A percentile compares a stretch with the other conserved stretches of the same genome.
Conservation (phyloP, 352 stramenopile genomes). For the Phytophthora niederhauseri region DNA sequence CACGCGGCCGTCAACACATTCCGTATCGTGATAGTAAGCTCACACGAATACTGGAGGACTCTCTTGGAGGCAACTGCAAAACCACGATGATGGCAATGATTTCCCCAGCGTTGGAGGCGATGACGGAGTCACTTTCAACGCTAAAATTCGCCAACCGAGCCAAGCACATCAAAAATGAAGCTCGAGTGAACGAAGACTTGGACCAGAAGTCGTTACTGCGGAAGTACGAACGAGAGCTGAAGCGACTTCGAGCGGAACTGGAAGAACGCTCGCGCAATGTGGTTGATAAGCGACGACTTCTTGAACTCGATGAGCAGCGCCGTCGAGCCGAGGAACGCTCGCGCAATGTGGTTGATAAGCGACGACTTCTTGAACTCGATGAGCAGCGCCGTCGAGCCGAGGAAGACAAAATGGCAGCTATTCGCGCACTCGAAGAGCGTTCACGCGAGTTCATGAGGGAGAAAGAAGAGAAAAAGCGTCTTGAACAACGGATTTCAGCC, state of each 20-base stretch:
- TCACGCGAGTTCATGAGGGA: slow-evolving; percentile 95
- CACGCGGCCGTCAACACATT: slow-evolving; percentile 89
- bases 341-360: slow-evolving; percentile 95
- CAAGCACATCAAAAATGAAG: slow-evolving; percentile 94
- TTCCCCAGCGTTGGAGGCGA: slow-evolving; percentile 87
- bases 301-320: slow-evolving; percentile 91
- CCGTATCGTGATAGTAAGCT: slow-evolving; percentile 95
- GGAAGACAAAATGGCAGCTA: slow-evolving; percentile 95
- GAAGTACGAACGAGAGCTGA: slow-evolving; percentile 96
- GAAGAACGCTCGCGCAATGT: slow-evolving; percentile 94
- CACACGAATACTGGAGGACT: slow-evolving; percentile 92
- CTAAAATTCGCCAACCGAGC: slow-evolving; percentile 95
- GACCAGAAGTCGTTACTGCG: slow-evolving; percentile 93
- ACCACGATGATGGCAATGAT: slow-evolving; percentile 98
- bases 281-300: slow-evolving; percentile 92
- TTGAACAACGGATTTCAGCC: slow-evolving; percentile 93
- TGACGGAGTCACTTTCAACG: slow-evolving; percentile 93
- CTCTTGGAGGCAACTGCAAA: slow-evolving; percentile 93
- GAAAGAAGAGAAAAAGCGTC: slow-evolving; percentile 95
- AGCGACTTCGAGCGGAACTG: slow-evolving; percentile 91
- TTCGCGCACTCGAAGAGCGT: slow-evolving; percentile 91
- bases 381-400: slow-evolving; percentile 91
- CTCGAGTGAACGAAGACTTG: slow-evolving; percentile 92
- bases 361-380: slow-evolving; percentile 89
- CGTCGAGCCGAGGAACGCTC: slow-evolving; percentile 90